Conservation (phyloP, 2,329 filamentous ascomycete species). For the Neodidymelliopsis sp. region DNA sequence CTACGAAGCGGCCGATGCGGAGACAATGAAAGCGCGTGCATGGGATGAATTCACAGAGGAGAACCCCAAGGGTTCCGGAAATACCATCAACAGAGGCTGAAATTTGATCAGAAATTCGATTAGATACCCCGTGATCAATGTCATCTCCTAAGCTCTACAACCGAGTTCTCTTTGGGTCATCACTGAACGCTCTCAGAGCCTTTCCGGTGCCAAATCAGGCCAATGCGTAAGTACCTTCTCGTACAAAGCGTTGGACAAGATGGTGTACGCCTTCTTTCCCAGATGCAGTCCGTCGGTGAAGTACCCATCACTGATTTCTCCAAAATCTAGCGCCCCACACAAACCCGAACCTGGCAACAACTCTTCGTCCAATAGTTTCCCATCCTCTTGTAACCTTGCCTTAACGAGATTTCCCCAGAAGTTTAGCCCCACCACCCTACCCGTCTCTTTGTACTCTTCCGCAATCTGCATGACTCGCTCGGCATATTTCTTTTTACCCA, state of each 20-base stretch:
- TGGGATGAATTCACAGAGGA: slow-evolving; percentile 96
- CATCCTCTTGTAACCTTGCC: slow-evolving; percentile 33
- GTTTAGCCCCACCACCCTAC: slow-evolving; percentile 43
- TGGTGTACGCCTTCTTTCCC: slow-evolving; percentile 39
- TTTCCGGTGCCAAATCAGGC: slow-evolving; percentile 41
- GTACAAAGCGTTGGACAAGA: slow-evolving; percentile 35
- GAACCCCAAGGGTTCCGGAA: slow-evolving; percentile 84
- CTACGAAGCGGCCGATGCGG: slow-evolving; percentile 82
- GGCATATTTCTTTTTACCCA: slow-evolving; percentile 50
- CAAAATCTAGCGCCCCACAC: slow-evolving; percentile 38
- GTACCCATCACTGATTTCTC: slow-evolving; percentile 43
- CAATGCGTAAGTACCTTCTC: slow-evolving; percentile 35
- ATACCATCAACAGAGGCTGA: slow-evolving; percentile 80
- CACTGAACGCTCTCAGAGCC: slow-evolving; percentile 10
- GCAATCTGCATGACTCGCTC: slow-evolving; percentile 49
- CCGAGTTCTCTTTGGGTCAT: too few species aligned
- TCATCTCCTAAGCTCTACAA: too few species aligned
- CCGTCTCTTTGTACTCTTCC: slow-evolving; percentile 42
- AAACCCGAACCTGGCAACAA: slow-evolving; percentile 48
- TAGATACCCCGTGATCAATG: slow-evolving; percentile 27
- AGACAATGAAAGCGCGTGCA: slow-evolving; percentile 89
- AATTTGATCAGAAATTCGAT: not conserved
- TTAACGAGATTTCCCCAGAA: slow-evolving; percentile 44
- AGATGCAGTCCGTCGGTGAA: slow-evolving; percentile 52
- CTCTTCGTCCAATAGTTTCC: slow-evolving; percentile 37